These are phyloP conservation scores for Brassica nigra DNA, from an alignment of 345 rosid genomes.

Conservation along the genomic window DNA sequence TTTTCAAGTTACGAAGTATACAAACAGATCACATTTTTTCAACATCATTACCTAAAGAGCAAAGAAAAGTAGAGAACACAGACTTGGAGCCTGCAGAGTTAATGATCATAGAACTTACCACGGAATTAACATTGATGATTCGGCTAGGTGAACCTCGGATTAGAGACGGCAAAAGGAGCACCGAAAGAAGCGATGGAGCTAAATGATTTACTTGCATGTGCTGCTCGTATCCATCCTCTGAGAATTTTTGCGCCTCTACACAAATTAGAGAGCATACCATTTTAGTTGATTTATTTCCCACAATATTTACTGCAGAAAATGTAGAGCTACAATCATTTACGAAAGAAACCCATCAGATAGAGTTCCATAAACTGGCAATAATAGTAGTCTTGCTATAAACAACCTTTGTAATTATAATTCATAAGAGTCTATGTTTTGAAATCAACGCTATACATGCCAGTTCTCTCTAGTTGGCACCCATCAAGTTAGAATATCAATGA, in stretches of 20 bases:
- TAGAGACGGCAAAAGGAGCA: constrained; percentile 89
- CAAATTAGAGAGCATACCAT: constrained; percentile 23
- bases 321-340: neutral
- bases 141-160: constrained; percentile 94
- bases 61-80: neutral
- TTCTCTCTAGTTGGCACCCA: neutral
- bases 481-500: neutral
- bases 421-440: neutral
- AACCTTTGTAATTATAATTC: neutral
- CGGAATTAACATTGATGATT: constrained; percentile 89
- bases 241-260: constrained; percentile 80
- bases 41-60: constrained; percentile 6
- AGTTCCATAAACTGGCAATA: constrained; percentile 7
- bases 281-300: neutral
- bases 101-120: constrained; percentile 63
- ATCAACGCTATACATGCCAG: neutral
- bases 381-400: neutral
- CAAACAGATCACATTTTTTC: neutral
- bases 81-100: constrained; percentile 6
- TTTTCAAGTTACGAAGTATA: neutral
- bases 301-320: constrained; percentile 4
- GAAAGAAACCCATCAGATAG: neutral
- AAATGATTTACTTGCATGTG: constrained; percentile 99
- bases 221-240: constrained; percentile 86
- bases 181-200: constrained; percentile 86